Evolutionary conservation across 345 rosid genomes (phyloP).

Genomic region (Litchi chinensis): DNA sequence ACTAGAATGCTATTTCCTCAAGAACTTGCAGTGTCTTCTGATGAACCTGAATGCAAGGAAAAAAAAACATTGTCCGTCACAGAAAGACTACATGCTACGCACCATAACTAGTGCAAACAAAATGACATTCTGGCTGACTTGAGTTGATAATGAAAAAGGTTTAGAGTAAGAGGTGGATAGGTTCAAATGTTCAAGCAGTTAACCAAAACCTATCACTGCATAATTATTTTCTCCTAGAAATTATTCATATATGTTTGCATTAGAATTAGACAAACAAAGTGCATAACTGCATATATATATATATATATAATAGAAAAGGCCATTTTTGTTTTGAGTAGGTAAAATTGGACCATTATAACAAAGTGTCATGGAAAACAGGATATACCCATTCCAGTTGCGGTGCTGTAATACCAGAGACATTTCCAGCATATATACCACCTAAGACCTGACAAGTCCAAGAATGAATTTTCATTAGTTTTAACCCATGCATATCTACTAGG

Average conservation of each 20-base stretch:
- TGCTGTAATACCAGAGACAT: conserved; percentile 81
- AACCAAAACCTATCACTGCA: background rate
- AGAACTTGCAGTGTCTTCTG: conserved; percentile 82
- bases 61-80: conserved; percentile 13
- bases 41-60: conserved; percentile 66
- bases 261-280: background rate
- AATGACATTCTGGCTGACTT: background rate
- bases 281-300: background rate
- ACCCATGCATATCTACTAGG: background rate
- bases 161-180: background rate
- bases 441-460: conserved; percentile 59
- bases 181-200: conserved; percentile 6
- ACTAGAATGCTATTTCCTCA: conserved; percentile 82
- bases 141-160: background rate
- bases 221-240: background rate
- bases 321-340: background rate
- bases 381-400: conserved; percentile 96
- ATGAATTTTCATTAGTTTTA: conserved; percentile 24
- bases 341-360: background rate
- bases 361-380: conserved; percentile 18
- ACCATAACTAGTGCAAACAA: conserved; percentile 5
- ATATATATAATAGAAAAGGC: too few species aligned
- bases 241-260: background rate
- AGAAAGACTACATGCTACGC: background rate
- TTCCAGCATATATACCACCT: conserved; percentile 85